Evolutionary conservation across 768 basidiomycete genomes (phyloP).

Genomic region (Holtermannia corniformis): DNA sequence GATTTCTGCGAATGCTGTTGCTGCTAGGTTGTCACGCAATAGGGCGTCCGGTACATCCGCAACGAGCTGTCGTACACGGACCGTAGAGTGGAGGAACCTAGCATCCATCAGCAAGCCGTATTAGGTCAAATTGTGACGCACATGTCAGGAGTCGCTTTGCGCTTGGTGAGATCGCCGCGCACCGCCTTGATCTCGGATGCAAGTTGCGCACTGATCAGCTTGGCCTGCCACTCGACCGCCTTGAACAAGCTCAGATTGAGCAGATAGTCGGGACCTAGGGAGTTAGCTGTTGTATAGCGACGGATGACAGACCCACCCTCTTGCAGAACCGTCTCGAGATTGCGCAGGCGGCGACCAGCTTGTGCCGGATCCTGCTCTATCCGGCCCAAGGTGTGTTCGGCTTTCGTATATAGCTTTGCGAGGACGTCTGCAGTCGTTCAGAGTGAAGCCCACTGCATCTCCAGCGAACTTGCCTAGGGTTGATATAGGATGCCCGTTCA

Average conservation of each 20-base stretch:
- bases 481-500: slow-evolving; percentile 6
- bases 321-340: slow-evolving; percentile 7
- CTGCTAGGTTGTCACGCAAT: slow-evolving; percentile 15
- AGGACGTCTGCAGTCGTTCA: neutral
- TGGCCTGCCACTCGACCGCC: slow-evolving; percentile 20
- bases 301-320: slow-evolving; percentile 15
- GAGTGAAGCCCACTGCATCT: neutral
- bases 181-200: slow-evolving; percentile 15
- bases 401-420: neutral
- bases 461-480: slow-evolving; percentile 15
- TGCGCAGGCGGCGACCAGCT: neutral
- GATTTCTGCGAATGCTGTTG: slow-evolving; percentile 16
- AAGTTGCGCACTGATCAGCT: slow-evolving; percentile 17
- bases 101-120: neutral
- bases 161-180: slow-evolving; percentile 13
- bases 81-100: slow-evolving; percentile 13
- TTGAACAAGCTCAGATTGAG: slow-evolving; percentile 25
- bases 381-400: slow-evolving; percentile 16
- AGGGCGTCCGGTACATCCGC: slow-evolving; percentile 4
- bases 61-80: slow-evolving; percentile 9
- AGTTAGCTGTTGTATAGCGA: too few relatives aligned
- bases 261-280: slow-evolving; percentile 26
- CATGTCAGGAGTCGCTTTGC: slow-evolving; percentile 9
- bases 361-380: slow-evolving; percentile 8
- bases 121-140: neutral